Conservation (phyloP, 352 stramenopile genomes). For the Phytophthora niederhauseri region DNA sequence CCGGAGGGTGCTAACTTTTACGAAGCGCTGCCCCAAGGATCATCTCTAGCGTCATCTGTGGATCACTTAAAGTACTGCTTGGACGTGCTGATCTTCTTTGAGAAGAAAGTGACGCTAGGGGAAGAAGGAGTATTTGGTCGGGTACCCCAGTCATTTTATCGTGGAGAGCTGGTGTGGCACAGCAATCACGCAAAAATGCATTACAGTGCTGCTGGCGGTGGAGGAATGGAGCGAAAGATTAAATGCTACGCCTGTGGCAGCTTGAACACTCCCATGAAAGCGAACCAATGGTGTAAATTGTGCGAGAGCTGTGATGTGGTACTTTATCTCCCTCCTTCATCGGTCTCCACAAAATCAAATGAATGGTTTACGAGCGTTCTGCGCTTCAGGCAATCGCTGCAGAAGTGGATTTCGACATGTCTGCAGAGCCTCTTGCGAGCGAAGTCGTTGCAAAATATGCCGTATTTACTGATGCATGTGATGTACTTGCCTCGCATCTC, state of each 20-base stretch:
- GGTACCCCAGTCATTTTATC: conserved; percentile 78
- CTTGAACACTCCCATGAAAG: conserved; percentile 68
- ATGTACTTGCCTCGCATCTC: conserved; percentile 86
- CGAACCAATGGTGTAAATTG: conserved; percentile 75
- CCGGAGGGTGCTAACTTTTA: conserved; percentile 75
- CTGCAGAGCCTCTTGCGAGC: conserved; percentile 64
- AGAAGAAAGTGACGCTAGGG: conserved; percentile 84
- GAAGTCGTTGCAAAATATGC: conserved; percentile 76
- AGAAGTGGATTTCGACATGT: conserved; percentile 85
- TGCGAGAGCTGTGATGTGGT: conserved; percentile 80
- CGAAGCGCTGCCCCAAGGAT: conserved; percentile 54
- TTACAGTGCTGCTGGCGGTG: conserved; percentile 31
- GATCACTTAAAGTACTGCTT: conserved; percentile 85
- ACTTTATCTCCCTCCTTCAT: conserved; percentile 78
- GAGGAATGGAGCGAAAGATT: conserved; percentile 60
- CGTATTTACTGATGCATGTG: conserved; percentile 84
- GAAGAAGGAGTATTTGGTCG: conserved; percentile 70
- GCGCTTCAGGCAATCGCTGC: conserved; percentile 74
- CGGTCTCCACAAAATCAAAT: conserved; percentile 75
- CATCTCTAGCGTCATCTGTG: conserved; percentile 60
- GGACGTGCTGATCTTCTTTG: conserved; percentile 87
- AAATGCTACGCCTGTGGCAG: conserved; percentile 81
- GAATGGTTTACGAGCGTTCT: conserved; percentile 83
- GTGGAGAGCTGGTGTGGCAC: conserved; percentile 80
- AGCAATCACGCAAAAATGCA: conserved; percentile 40